Base-by-base conservation (phyloP, 768 basidiomycete species). In the Suillus subaureus region DNA sequence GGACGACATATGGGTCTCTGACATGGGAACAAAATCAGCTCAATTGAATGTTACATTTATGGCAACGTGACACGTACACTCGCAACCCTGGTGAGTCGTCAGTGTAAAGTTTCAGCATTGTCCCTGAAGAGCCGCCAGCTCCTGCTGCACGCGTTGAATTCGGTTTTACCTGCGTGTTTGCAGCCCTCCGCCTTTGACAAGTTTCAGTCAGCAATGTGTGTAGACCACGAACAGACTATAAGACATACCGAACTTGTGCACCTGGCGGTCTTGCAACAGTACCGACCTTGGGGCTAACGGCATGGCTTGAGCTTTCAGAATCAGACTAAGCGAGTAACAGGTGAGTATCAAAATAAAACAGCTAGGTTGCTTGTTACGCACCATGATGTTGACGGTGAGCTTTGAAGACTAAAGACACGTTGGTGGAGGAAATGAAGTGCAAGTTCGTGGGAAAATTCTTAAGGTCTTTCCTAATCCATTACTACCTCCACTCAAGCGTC, bases 51-150 rank as follows among this genome's bases (percentile, higher is more conserved):
- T 23, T 3, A 13, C 35, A 21, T 55, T 23, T 43, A 12, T 45
- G 61, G 18, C 33, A 37, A 64, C 61, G 31, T 45, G 47, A 58
- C 43, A 91, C 96, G 77, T 77, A 99, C 97, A 99, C 94, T 85
- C 96, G 89, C 63, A 99, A 85, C 28, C 97, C 97, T 56, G 94
- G 94, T 65, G 96, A 96, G 75, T 98, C 97, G 76, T 98, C 97
- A 45, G 97, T 99, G 87, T 99, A 99, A 5, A 99, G 85, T 81
- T 94, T 95, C 74, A 99, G 87, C 97, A 99, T 99, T 64, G 97
- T 99, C 82, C 94, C 97, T 65, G 91, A 94, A 43, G 93, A 96
- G 63, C 97, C 97, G 62, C 97, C 97, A 65, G 95, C 95, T 49
- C 97, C 96, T 33, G 96, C 95, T 47, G 95, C 90, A 65, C 96